Evolutionary conservation across 192 early-diverging fungal species (phyloP), one percentile per base, ranked within the genome.

Genomic region (Umbelopsis vinacea): DNA sequence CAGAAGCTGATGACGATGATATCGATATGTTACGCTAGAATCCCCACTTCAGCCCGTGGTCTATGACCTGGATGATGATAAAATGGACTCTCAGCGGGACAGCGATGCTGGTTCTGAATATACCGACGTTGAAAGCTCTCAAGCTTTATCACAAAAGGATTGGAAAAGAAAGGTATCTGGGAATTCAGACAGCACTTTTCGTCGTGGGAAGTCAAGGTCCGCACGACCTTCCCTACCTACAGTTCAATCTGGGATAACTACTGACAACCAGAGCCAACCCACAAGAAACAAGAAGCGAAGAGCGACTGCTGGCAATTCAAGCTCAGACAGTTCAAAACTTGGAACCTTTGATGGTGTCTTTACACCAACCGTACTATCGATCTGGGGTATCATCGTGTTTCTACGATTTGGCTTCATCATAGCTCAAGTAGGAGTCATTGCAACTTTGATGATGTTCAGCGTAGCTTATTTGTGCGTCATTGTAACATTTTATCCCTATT

Each of bases 341-440:
- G 87, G 86, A 19, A 87, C 88, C 17, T 87, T 88, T 77, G 86
- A 86, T n/a, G 90, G 90, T 3, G 90, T 92, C 60, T 92, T 92
- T 74, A 69, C 89, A 40, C 90, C 89, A 15, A 87, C 88, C n/a
- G 82, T 83, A 46, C 80, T 89, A 60, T 85, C 82, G 52, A 89
- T 92, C 81, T 92, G 90, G 90, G 87, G 89, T 50, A 89, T 92
- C 66, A 82, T 92, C 74, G 77, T 89, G 38, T 92, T 87, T 72
- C 79, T 92, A 66, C 88, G 89, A 22, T 89, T 92, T 73, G 89
- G 90, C 0, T 90, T 83, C 73, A 86, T 90, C 45, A 79, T 92
- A 17, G 80, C 84, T 63, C 87, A 90, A 69, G 84, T 84, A 14
- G 90, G 90, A 33, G 77, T 92, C 14, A 46, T 88, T 21, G 89